Percentiles rank a stretch among this genome's conserved stretches.
Conservation (phyloP, 305 asterid species). For the Petunia hybrid region DNA sequence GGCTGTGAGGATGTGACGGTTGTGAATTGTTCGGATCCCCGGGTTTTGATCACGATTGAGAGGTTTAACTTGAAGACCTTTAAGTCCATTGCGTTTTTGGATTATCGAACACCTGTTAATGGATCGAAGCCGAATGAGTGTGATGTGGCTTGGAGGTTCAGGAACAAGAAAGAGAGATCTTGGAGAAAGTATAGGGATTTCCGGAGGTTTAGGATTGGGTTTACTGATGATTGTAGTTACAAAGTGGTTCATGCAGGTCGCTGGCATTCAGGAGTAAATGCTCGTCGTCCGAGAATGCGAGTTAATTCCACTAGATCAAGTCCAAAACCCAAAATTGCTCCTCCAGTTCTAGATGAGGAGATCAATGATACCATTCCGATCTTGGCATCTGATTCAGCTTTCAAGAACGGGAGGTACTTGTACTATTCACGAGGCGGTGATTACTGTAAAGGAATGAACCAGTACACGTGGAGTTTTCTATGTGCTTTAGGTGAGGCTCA, state of each 20-base stretch:
- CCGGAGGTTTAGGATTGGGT: constrained; percentile 73
- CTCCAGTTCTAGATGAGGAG: constrained; percentile 67
- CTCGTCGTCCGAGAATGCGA: constrained; percentile 67
- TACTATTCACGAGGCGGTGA: constrained; percentile 91
- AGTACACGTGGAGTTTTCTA: constrained; percentile 82
- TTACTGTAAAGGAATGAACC: constrained; percentile 91
- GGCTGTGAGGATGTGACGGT: constrained; percentile 66
- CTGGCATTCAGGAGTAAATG: constrained; percentile 94
- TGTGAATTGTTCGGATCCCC: constrained; percentile 86
- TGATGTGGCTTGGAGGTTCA: constrained; percentile 91
- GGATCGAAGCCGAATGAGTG: constrained; percentile 70
- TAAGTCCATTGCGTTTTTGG: constrained; percentile 66
- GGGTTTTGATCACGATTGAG: constrained; percentile 63
- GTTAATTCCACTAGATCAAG: constrained; percentile 44
- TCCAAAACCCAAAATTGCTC: constrained; percentile 42
- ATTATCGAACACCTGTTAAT: constrained; percentile 76
- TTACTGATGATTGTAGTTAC: constrained; percentile 54
- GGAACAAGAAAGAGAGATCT: constrained; percentile 78
- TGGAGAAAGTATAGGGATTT: constrained; percentile 90
- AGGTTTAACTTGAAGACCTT: constrained; percentile 70
- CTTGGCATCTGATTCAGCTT: constrained; percentile 69
- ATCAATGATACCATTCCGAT: constrained; percentile 83
- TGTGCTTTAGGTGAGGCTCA: constrained; percentile 90
- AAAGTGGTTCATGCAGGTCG: constrained; percentile 72
- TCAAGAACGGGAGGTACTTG: constrained; percentile 76